Base-by-base conservation (phyloP, 768 basidiomycete species). In the Russula ochroleuca region DNA sequence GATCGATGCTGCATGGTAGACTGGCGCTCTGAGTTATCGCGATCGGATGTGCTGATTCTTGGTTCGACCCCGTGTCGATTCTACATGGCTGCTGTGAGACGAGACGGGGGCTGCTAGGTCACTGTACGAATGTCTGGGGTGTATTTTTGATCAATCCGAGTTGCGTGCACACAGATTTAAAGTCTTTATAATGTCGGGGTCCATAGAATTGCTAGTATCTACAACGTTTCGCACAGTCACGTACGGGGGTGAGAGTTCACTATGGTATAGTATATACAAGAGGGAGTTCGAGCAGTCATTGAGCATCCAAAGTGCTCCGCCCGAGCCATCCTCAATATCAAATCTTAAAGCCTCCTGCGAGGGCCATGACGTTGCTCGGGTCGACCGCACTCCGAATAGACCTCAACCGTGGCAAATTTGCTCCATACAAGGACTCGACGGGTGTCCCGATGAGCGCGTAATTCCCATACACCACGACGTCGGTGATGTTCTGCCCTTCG, bases 341-440 rank as follows among this genome's bases (percentile, higher is more conserved):
- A 33, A 70, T 43, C 59, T 65, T 69, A 51, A 65, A 69, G 1
- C 70, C 70, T 0, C 70, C 68, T 9, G 70, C 62, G 21, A 68
- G 60, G 17, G 47, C 59, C 69, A 70, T 70, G 41, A 70, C 64
- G 19, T 67, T 55, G 8, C 35, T 40, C 15, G 67, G 69, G 41
- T 70, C 70, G 33, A 61, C 49, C 15, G 15, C 25, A 10, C 8
- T 43, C 25, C 47, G 50, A 33, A 70, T 63, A 23, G 21, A 28
- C 31, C 45, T 48, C 58, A 70, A 28, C 38, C 65, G 43, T 17
- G 55, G 45, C 37, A 70, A 1, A 45, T 69, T 68, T 2, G 28
- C 25, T 6, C 70, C 69, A 56, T 68, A 69, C 49, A 70, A 52
- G 17, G 56, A 21, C 11, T 47, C 19, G 9, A 66, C 37, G 5